Evolutionary conservation across 1,284 basidiomycete genomes (phyloP).

Genomic region (Anthracocystis setariae): DNA sequence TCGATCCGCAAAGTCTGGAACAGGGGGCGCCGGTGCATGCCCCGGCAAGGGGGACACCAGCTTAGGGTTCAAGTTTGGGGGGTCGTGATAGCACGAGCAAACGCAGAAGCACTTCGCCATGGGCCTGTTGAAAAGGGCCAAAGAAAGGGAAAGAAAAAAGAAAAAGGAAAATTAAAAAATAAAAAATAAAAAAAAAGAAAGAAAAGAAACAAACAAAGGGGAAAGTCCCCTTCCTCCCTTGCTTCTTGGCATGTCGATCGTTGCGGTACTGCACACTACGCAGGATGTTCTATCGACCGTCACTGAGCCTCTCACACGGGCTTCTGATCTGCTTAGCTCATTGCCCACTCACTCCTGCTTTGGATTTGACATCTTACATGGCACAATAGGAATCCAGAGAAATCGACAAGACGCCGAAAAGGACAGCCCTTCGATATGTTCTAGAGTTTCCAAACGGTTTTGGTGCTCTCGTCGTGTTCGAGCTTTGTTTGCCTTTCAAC

Average conservation of each 20-base stretch:
- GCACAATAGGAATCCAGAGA: too few species aligned
- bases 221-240: conserved; percentile 13
- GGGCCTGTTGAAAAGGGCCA: too few species aligned
- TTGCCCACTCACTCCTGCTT: not conserved
- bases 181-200: too few species aligned
- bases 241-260: conserved; percentile 24
- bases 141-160: not conserved
- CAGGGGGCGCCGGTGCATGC: conserved; percentile 27
- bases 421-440: conserved; percentile 15
- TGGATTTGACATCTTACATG: too few species aligned
- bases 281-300: not conserved
- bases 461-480: too few species aligned
- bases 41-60: conserved; percentile 16
- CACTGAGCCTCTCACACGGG: conserved; percentile 9
- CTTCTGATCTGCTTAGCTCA: conserved; percentile 1
- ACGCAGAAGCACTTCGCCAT: not conserved
- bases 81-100: not conserved
- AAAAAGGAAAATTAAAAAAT: not conserved
- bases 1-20: conserved; percentile 21
- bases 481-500: too few species aligned
- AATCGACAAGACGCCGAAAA: conserved; percentile 8
- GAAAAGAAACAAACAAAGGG: not conserved
- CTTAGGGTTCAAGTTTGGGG: conserved; percentile 2
- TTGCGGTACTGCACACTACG: too few species aligned
- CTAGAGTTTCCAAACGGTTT: not conserved